Percentiles rank a stretch among this genome's conserved stretches.
These are phyloP conservation scores for Thielaviopsis ethacetica DNA, from an alignment of 2,329 filamentous ascomycete species.

Conservation along the genomic window DNA sequence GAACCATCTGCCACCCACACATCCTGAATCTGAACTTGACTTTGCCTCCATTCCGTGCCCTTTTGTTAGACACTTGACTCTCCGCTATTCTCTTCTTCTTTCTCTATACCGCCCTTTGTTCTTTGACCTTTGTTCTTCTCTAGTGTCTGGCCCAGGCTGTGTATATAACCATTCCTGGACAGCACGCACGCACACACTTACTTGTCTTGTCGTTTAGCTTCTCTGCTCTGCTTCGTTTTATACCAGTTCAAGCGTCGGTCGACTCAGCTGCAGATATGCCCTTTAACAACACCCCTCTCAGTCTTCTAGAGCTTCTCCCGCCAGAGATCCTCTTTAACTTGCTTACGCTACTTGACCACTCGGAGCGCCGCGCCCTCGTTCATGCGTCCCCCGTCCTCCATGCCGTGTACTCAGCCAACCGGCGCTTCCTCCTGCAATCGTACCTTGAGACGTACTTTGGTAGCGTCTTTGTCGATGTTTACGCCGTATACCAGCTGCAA, in stretches of 20 bases:
- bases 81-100: too few relatives aligned
- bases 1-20: not conserved
- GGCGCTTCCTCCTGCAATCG: constrained; percentile 5
- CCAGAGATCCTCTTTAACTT: constrained; percentile 8
- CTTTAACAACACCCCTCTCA: not conserved
- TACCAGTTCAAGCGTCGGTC: not conserved
- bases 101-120: not conserved
- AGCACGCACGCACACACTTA: not conserved
- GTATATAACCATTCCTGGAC: not conserved
- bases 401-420: constrained; percentile 3
- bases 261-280: not conserved
- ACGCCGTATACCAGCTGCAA: constrained; percentile 8
- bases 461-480: constrained; percentile 6
- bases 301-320: constrained; percentile 6
- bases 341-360: not conserved
- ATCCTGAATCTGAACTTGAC: not conserved
- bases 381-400: constrained; percentile 6
- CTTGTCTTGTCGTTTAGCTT: too few relatives aligned
- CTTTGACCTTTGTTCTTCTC: not conserved
- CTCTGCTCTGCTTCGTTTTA: not conserved
- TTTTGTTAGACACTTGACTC: too few relatives aligned
- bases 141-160: not conserved
- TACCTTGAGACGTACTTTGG: constrained; percentile 6
- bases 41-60: not conserved
- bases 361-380: not conserved